phyloP scores from a whole-genome alignment of 129 eudicot genomes.

The Centrapalus pauciflorus region DNA sequence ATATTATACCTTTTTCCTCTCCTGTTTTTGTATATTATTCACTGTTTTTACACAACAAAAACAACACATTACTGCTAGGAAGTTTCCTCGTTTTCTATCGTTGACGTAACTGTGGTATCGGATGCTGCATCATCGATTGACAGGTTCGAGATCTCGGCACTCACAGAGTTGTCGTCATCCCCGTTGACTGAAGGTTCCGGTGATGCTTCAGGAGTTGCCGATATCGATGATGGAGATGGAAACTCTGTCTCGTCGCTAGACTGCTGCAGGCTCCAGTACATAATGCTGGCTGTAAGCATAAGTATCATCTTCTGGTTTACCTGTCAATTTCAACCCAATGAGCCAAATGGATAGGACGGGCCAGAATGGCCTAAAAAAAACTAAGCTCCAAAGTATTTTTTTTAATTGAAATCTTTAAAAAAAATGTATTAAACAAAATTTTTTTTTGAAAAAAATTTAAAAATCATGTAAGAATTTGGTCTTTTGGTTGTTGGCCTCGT shows the following conservation, averaged over 20 bases:
- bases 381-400: too few species aligned
- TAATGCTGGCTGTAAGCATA: slow-evolving; percentile 78
- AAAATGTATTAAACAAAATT: too few species aligned
- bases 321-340: slow-evolving; percentile 25
- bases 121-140: slow-evolving; percentile 41
- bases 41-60: not conserved
- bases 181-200: slow-evolving; percentile 38
- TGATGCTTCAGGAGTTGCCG: slow-evolving; percentile 4
- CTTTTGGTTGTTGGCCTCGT: too few species aligned
- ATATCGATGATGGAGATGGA: slow-evolving; percentile 26
- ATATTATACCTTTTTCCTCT: not conserved
- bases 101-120: slow-evolving; percentile 31
- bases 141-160: slow-evolving; percentile 40
- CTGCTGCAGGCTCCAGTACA: slow-evolving; percentile 98
- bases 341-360: too few species aligned
- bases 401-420: too few species aligned
- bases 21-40: not conserved
- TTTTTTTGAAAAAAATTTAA: too few species aligned
- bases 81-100: slow-evolving; percentile 26
- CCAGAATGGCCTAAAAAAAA: too few species aligned
- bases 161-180: slow-evolving; percentile 34
- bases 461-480: too few species aligned
- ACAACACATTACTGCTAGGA: not conserved
- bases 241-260: slow-evolving; percentile 41
- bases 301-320: slow-evolving; percentile 97